Evolutionary conservation across 2,329 filamentous ascomycete genomes (phyloP).

Genomic region (Nigrograna mackinnonii): DNA sequence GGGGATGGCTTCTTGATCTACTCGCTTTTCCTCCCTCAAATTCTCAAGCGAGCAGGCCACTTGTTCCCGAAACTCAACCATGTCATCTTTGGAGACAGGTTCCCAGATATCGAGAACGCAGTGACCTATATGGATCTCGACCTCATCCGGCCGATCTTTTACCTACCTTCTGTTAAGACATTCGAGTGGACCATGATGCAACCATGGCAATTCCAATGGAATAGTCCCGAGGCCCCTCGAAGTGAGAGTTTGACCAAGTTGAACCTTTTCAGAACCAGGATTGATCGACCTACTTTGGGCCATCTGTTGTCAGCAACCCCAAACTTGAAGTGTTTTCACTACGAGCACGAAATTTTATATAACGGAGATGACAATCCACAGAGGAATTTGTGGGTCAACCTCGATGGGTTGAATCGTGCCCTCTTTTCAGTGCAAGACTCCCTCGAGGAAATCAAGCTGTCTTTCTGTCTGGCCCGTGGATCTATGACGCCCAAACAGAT

Average conservation of each 20-base stretch:
- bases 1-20: conserved; percentile 27
- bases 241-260: conserved; percentile 18
- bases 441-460: conserved; percentile 19
- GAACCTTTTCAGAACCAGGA: conserved; percentile 25
- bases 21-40: conserved; percentile 27
- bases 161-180: conserved; percentile 16
- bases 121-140: conserved; percentile 26
- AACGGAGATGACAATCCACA: conserved; percentile 5
- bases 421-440: conserved; percentile 18
- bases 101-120: conserved; percentile 9
- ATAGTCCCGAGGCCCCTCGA: conserved; percentile 12
- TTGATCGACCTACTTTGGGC: conserved; percentile 19
- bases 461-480: conserved; percentile 19
- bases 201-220: conserved; percentile 25
- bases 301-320: conserved; percentile 21
- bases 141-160: conserved; percentile 26
- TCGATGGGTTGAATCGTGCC: conserved; percentile 23
- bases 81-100: conserved; percentile 21
- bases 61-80: conserved; percentile 21
- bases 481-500: conserved; percentile 21
- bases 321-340: conserved; percentile 19
- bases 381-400: conserved; percentile 15
- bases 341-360: conserved; percentile 25
- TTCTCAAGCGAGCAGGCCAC: conserved; percentile 21
- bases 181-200: conserved; percentile 27